Evolutionary conservation across 495 filamentous ascomycete genomes (phyloP), one percentile per base, ranked within the genome.

Genomic region (Penicillium argentinense): DNA sequence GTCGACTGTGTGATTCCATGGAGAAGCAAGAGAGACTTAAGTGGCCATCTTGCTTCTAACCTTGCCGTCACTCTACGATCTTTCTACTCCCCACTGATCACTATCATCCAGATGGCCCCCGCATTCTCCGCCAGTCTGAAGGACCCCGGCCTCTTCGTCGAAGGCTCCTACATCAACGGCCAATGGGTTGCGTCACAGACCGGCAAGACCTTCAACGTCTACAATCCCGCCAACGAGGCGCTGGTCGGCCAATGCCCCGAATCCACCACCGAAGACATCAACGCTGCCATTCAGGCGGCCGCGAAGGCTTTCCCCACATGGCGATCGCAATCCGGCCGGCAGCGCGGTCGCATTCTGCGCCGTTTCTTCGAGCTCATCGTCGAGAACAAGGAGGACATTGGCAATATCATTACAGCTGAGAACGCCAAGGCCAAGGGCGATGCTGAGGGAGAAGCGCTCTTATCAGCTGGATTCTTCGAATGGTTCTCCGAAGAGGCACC

Each of bases 401-500:
- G 86, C 12, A 62, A 50, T 11, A 49, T 76, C 22, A 76, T 80
- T 50, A 81, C 75, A 17, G 82, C 80, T 75, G 86, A 89, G 67
- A 89, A 91, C 55, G 86, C 86, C 44, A 90, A 91, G 64, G 81
- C 86, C 1, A 56, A 81, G 27, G 79, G 79, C 11, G 87, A 90
- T 64, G 86, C 87, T 6, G 82, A 78, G 60, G 86, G 84, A 40
- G 87, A 91, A 68, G 83, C 81, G 3, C 72, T 74, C 28, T 90
- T 89, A 57, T 84, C 85, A 1, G 85, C 87, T 26, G 80, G 75
- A 59, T 91, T 90, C 75, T 84, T 90, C 61, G 85, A 89, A 67
- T 90, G 87, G 87, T 91, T 90, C 62, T 76, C 76, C 34, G 87
- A 89, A 54, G 86, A 90, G 64, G 87, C 87, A 1, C 81, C 86